Conservation (phyloP, 2,329 filamentous ascomycete species). For the Pseudonectria buxi region DNA sequence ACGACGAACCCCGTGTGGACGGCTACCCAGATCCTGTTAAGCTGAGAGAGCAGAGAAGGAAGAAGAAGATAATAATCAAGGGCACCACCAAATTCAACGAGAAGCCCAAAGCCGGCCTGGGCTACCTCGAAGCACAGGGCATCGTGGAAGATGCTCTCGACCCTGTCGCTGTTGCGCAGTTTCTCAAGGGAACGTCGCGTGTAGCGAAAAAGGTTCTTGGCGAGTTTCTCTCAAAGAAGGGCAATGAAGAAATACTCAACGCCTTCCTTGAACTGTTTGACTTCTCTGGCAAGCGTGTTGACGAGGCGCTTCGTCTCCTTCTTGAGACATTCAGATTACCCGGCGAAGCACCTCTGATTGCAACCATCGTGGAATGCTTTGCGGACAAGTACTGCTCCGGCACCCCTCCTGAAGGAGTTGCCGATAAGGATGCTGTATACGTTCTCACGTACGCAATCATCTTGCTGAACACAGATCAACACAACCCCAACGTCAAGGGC, state of each 20-base stretch:
- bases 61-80: constrained; percentile 83
- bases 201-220: constrained; percentile 87
- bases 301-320: constrained; percentile 82
- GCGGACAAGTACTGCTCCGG: constrained; percentile 74
- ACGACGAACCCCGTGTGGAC: constrained; percentile 58
- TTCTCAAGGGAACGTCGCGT: constrained; percentile 79
- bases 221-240: constrained; percentile 86
- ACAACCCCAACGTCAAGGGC: constrained; percentile 81
- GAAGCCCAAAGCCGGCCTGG: constrained; percentile 81
- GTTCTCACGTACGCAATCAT: constrained; percentile 94
- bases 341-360: constrained; percentile 87
- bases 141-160: constrained; percentile 74
- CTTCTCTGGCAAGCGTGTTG: constrained; percentile 77
- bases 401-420: constrained; percentile 65
- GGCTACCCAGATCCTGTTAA: constrained; percentile 58
- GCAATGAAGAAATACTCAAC: constrained; percentile 76
- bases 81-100: constrained; percentile 93
- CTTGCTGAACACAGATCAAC: constrained; percentile 94
- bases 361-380: constrained; percentile 83
- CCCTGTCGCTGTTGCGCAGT: constrained; percentile 72
- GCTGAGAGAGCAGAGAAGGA: constrained; percentile 65
- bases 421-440: constrained; percentile 80
- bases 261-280: constrained; percentile 85
- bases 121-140: constrained; percentile 75
- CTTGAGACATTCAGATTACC: constrained; percentile 89